phyloP scores from a whole-genome alignment of 2,329 filamentous ascomycete species.

The Alternaria sp. region DNA sequence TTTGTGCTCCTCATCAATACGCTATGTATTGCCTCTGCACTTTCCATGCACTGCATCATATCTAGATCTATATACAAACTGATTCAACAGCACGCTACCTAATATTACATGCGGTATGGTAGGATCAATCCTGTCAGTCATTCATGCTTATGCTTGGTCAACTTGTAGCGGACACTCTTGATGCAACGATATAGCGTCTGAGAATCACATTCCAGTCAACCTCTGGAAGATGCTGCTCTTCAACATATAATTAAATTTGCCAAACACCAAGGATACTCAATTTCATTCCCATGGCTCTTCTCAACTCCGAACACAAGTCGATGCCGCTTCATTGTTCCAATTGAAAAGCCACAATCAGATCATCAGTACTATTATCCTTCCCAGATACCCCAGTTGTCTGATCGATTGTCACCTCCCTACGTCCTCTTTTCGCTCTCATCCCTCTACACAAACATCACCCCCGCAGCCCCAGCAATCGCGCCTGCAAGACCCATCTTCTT shows the following conservation, averaged over 20 bases:
- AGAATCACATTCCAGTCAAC: background rate
- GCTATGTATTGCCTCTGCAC: background rate
- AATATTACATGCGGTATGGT: background rate
- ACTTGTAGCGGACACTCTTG: background rate
- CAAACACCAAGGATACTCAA: background rate
- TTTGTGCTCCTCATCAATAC: background rate
- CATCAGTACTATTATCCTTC: background rate
- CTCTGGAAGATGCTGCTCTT: background rate
- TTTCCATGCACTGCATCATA: background rate
- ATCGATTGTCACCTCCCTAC: background rate
- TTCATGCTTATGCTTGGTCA: background rate
- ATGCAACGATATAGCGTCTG: background rate
- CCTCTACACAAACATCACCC: slow-evolving; percentile 24
- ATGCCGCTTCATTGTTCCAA: background rate
- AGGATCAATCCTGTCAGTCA: background rate
- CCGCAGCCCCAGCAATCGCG: slow-evolving; percentile 29
- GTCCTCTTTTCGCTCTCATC: background rate
- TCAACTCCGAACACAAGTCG: too few relatives aligned
- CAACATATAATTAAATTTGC: background rate
- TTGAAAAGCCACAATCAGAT: background rate
- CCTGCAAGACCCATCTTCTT: slow-evolving; percentile 29
- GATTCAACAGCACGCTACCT: background rate
- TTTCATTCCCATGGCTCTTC: background rate
- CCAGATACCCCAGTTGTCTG: too few relatives aligned
- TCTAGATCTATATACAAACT: background rate